A percentile compares a stretch with the other conserved stretches of the same genome.
These are phyloP conservation scores for Bolboschoenoplectus hybrid DNA, from an alignment of 202 grass and related monocot species.

Conservation along the genomic window DNA sequence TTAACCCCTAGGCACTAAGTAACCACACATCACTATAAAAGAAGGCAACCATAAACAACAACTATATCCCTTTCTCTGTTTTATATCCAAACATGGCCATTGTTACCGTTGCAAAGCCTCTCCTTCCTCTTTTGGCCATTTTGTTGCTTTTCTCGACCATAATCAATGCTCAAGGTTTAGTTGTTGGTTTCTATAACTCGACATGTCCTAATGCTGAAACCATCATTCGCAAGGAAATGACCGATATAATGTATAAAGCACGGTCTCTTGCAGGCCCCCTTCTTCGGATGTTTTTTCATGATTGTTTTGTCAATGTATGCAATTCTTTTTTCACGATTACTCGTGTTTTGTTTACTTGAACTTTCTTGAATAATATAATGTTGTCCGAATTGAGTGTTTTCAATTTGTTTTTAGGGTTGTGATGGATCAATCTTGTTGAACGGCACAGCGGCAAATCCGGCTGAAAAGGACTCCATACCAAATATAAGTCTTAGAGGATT, in stretches of 20 bases:
- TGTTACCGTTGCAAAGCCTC: conserved; percentile 20
- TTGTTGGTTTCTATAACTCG: conserved; percentile 61
- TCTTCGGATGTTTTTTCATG: conserved; percentile 86
- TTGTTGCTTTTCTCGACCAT: conserved; percentile 40
- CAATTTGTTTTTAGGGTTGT: conserved; percentile 57
- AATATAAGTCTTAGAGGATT: conserved; percentile 72
- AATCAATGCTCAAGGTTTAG: conserved; percentile 48
- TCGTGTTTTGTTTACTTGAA: conserved; percentile 6
- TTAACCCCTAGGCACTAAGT: not conserved
- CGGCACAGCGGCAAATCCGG: conserved; percentile 39
- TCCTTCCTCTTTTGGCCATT: conserved; percentile 47
- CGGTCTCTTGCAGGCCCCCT: conserved; percentile 61
- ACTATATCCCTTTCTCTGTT: not conserved
- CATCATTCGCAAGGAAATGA: conserved; percentile 56
- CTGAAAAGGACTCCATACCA: conserved; percentile 61
- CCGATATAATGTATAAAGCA: conserved; percentile 44
- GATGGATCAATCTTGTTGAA: conserved; percentile 81
- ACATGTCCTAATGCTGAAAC: conserved; percentile 62
- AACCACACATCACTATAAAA: conserved; percentile 24
- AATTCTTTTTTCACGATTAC: not conserved
- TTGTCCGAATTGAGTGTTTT: conserved; percentile 4
- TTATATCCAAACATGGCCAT: conserved; percentile 29
- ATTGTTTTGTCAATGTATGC: conserved; percentile 88
- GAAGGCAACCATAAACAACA: conserved; percentile 8
- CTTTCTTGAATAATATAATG: not conserved